Base-by-base conservation (phyloP, 2,329 filamentous ascomycete genomes). In the Stemphylium beticola region DNA sequence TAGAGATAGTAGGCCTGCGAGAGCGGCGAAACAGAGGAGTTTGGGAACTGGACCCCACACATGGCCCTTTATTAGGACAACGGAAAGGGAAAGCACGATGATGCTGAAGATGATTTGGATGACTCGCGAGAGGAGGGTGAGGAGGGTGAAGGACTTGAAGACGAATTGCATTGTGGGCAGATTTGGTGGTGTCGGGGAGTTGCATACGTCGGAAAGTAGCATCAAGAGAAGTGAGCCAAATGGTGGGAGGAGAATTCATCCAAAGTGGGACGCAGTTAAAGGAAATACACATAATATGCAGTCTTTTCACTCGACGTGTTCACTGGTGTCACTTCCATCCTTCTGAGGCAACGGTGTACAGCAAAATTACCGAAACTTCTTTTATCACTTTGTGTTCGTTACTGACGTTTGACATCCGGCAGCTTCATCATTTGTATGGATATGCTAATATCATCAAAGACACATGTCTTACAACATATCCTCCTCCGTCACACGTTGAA, bases 71-170 rank as follows among this genome's bases (percentile, higher is more conserved):
- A 67, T 49, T 2, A 69, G 38, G 8, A 29, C 48, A 6, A 58
- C 49, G 1, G 66, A 60, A 4, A 69, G 40, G 0, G 55, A 56
- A 17, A 66, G 49, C 10, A 66, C 53, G 33, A 63, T 52, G 12
- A 58, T 29, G 4, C 54, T 54, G 44, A 67, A 63, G 29, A 68
- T 34, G 5, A 52, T 33, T 48, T 69, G 65, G 4, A 53, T 31
- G 22, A 53, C 56, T 6, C 66, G 62, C 22, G 29, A 17, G 18
- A 29, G 1, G 3, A 41, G 22, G 5, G 3, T 29, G 10, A 26
- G 14, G 8, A 11, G 3, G 8, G 22, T 15, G n/a, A 24, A 29
- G 9, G 20, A 24, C 22, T 40, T 20, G 20, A 22, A 22, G 37
- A 11, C 2, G 32, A n/a, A 34, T 14, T 22, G 20, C 20, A 22